Evolutionary conservation across 176 grass and related monocot genomes (phyloP), one percentile per base, ranked within the genome.

Genomic region (Guadua angustifolia): DNA sequence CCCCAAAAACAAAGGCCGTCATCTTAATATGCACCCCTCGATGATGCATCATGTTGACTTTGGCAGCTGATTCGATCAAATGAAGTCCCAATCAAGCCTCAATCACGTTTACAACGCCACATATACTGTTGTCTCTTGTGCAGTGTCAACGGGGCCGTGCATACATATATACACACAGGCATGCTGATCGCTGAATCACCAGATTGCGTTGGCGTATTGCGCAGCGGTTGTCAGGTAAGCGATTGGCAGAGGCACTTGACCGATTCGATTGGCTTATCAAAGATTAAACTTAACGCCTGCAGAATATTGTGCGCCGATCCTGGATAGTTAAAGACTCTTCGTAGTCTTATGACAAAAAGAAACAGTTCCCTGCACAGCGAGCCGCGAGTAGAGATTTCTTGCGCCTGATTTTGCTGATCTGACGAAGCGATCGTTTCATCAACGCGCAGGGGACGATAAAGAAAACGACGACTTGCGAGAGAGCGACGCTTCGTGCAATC

Each of bases 391-490:
- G 0, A 21, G 26, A 6, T 5, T 12, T 74, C 12, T 36, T 19
- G 16, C 32, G 19, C 53, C 65, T 7, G 21, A 21, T 5, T 42
- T 53, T 24, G 33, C 3, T 22, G 17, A 33, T 66, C 38, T 22
- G 21, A 81, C 12, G 64, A 56, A 12, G 35, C n/a, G 15, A 52
- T 63, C 11, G 24, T 16, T 82, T 66, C 10, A 17, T 77, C 52
- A 62, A 61, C 57, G 55, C 5, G 9, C 42, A 71, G 11, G 66
- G 42, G 66, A 42, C 40, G 40, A 63, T 13, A 36, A 86, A 11
- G 68, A 25, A 18, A 56, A 45, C 77, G 73, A 76, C 33, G 62
- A 69, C 73, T 84, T 69, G 36, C n/a, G 16, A 24, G 73, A 46
- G 22, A 15, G 47, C 35, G 82, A 77, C 73, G 72, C 25, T 64